Base-by-base conservation (phyloP, 2,329 filamentous ascomycete genomes). In the Aspergillus pseudotamarii region DNA sequence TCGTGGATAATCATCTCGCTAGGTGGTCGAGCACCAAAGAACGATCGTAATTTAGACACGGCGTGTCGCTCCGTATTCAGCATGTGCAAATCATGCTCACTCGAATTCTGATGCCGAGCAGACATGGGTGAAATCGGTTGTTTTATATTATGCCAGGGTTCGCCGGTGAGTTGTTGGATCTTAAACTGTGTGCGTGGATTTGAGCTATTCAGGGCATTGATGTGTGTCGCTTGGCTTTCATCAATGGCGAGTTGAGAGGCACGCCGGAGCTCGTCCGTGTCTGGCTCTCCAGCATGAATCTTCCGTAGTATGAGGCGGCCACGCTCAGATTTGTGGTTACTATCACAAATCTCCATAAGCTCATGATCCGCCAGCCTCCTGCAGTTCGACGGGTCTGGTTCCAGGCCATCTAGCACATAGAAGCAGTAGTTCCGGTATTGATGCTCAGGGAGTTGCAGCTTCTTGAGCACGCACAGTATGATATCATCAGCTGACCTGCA, bases 1-100 rank as follows among this genome's bases (percentile, higher is more conserved):
- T 99, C 95, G 26, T 95, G 96, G 30, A 94, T 94, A 74, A 99
- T 99, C 75, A 99, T 87, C 81, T 99, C 95, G 80, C 94, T 98
- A 1, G 95, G 95, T 21, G 95, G 95, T 70, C 95, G 86, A 67
- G 95, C 89, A 38, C 94, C 94, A 72, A 96, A 95, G 79, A 98
- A 98, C 68, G 80, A 81, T n/a, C 81, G 79, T 19, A 82, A 66
- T 62, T 79, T 82, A 26, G 76, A 74, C 55, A 75, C 72, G 2
- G 76, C 73, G 38, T 76, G 73, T n/a, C 73, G 76, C 60, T 77
- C 76, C 45, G 60, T 64, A 58, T 66, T 69, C 26, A 68, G 65
- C 8, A 69, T 66, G 19, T 71, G 68, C 50, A 71, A 61, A 30
- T 78, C 72, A 43, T 73, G 69, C 4, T 75, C 73, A 57, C 68